These are phyloP conservation scores for Cryptomeria japonica DNA, from an alignment of 75 land plant genomes.

Conservation along the genomic window DNA sequence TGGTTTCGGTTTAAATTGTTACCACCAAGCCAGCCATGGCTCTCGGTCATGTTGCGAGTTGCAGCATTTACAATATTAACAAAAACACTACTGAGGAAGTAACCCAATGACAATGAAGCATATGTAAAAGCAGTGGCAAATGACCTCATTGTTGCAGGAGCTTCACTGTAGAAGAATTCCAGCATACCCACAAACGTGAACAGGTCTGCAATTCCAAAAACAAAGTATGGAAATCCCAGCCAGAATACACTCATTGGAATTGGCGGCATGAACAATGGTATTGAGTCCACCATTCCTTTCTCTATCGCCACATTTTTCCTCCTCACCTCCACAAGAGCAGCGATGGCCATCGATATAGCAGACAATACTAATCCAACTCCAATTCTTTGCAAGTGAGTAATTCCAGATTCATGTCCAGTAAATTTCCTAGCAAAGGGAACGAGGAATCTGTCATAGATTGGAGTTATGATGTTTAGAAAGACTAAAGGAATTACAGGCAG, in stretches of 20 bases:
- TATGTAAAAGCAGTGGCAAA: background rate
- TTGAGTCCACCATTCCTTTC: background rate
- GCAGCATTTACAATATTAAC: background rate
- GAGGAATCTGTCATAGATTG: too few relatives aligned
- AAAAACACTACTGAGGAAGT: background rate
- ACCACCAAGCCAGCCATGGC: too few relatives aligned
- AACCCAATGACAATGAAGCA: background rate
- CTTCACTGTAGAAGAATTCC: background rate
- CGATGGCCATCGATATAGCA: too few relatives aligned
- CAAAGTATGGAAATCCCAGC: background rate
- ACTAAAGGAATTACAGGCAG: too few relatives aligned
- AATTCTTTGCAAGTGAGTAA: too few relatives aligned
- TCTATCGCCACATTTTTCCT: background rate
- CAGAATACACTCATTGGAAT: background rate
- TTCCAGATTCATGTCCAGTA: too few relatives aligned
- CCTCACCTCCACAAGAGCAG: too few relatives aligned
- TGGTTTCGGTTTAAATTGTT: too few relatives aligned
- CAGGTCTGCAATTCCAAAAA: background rate
- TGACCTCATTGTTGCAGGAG: background rate
- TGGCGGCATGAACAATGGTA: background rate
- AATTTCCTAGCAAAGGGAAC: too few relatives aligned
- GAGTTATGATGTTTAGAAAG: too few relatives aligned
- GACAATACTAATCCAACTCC: too few relatives aligned
- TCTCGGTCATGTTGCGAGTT: too few relatives aligned
- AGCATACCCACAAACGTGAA: background rate